These are phyloP conservation scores for Chytridium lagenaria DNA, from an alignment of 371 early-diverging fungal species.

Conservation along the genomic window DNA sequence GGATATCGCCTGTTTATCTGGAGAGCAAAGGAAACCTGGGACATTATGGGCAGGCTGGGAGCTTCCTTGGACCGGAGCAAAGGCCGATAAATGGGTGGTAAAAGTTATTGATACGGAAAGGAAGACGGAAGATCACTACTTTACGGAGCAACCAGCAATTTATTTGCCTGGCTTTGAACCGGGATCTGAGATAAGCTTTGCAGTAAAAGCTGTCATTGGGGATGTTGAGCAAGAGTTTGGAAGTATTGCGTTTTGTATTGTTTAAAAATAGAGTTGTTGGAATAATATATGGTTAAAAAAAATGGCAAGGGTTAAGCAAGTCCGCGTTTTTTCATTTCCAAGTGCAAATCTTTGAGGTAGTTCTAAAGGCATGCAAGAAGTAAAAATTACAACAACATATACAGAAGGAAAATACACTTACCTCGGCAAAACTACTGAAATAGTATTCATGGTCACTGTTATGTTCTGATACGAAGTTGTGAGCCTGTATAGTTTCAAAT, in stretches of 20 bases:
- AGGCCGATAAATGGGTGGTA: conserved; percentile 48
- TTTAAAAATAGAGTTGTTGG: conserved; percentile 6
- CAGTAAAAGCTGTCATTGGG: neutral
- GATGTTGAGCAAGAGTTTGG: conserved; percentile 5
- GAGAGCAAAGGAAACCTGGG: conserved; percentile 34
- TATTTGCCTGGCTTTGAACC: neutral
- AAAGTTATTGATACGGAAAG: conserved; percentile 18
- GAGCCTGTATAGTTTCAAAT: conserved; percentile 53
- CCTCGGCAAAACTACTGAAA: conserved; percentile 38
- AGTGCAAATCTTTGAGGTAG: neutral
- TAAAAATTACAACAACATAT: too few species aligned
- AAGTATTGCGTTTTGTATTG: neutral
- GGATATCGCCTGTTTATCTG: conserved; percentile 37
- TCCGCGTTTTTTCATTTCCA: neutral
- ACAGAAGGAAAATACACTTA: too few species aligned
- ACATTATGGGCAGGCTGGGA: conserved; percentile 53
- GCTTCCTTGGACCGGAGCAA: conserved; percentile 46
- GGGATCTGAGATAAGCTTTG: neutral
- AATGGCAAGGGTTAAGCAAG: too few species aligned
- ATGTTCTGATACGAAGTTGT: conserved; percentile 71
- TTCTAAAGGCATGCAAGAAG: too few species aligned
- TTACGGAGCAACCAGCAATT: neutral
- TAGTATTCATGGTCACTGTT: conserved; percentile 42
- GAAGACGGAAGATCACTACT: neutral
- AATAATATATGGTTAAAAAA: too few species aligned